phyloP scores from a whole-genome alignment of 148 eudicot genomes.

The Polygonum maritimum region DNA sequence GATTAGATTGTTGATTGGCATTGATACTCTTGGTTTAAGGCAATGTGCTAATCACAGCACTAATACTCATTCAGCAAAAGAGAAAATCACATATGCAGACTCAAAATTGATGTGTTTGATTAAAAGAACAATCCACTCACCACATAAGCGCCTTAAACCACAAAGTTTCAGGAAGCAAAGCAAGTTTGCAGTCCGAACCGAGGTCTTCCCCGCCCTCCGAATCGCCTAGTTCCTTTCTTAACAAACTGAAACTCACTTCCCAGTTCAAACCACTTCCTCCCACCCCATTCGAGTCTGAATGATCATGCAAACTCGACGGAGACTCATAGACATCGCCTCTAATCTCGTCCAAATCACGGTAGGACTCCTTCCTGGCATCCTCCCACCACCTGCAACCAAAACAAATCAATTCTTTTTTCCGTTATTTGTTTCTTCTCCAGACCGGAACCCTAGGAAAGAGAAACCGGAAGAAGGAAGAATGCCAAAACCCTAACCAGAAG shows the following conservation, averaged over 20 bases:
- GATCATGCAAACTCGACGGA: not conserved
- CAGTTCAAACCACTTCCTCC: slow-evolving; percentile 8
- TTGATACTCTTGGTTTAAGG: not conserved
- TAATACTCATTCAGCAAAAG: not conserved
- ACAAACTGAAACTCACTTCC: slow-evolving; percentile 46
- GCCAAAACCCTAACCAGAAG: slow-evolving; percentile 17
- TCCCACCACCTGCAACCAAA: slow-evolving; percentile 58
- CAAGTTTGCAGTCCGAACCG: slow-evolving; percentile 24
- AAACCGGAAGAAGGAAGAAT: not conserved
- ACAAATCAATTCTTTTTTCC: slow-evolving; percentile 2
- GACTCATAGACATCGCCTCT: slow-evolving; percentile 27
- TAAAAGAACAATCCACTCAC: slow-evolving; percentile 18
- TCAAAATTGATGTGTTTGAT: not conserved
- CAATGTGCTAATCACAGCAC: not conserved
- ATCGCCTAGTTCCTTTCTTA: slow-evolving; percentile 20
- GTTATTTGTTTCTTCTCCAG: not conserved
- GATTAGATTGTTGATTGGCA: not conserved
- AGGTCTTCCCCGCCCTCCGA: slow-evolving; percentile 1
- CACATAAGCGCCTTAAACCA: slow-evolving; percentile 69
- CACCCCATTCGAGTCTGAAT: slow-evolving; percentile 9
- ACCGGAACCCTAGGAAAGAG: not conserved
- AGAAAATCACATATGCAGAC: not conserved
- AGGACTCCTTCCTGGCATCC: slow-evolving; percentile 29
- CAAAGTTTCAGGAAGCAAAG: slow-evolving; percentile 74
- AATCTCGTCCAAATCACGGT: slow-evolving; percentile 9